Evolutionary conservation across 768 basidiomycete genomes (phyloP).

Genomic region (Thelephora aurantiotincta): DNA sequence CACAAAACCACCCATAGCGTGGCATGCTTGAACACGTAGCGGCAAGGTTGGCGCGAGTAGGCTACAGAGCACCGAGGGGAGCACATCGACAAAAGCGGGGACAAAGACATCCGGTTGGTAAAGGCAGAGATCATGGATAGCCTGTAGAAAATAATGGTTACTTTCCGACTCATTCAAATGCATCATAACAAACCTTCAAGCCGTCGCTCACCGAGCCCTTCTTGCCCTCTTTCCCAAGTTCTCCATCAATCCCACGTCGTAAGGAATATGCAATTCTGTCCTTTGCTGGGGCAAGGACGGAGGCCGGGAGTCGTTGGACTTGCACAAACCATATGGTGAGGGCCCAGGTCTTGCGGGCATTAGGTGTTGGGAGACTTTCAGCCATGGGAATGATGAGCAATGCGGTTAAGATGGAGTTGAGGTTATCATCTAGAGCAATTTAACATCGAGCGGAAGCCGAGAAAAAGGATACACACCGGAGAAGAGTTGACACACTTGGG

Average conservation of each 20-base stretch:
- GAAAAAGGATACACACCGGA: constrained; percentile 29
- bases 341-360: constrained; percentile 77
- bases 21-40: constrained; percentile 61
- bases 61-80: constrained; percentile 48
- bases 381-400: constrained; percentile 64
- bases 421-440: constrained; percentile 34
- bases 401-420: constrained; percentile 43
- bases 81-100: constrained; percentile 44
- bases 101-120: constrained; percentile 54
- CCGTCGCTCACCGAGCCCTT: constrained; percentile 72
- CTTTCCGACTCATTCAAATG: not conserved
- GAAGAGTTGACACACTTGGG: constrained; percentile 46
- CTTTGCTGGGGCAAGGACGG: constrained; percentile 44
- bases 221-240: constrained; percentile 81
- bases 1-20: constrained; percentile 61
- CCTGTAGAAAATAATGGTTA: constrained; percentile 26
- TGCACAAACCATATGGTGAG: constrained; percentile 66
- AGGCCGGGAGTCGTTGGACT: constrained; percentile 48
- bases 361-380: constrained; percentile 58
- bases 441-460: constrained; percentile 2
- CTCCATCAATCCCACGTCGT: constrained; percentile 66
- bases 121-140: constrained; percentile 53
- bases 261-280: constrained; percentile 60
- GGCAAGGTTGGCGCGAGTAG: constrained; percentile 49
- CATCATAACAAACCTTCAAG: constrained; percentile 38